Conservation (phyloP, 179 eudicot species). For the Beta lomatogona region DNA sequence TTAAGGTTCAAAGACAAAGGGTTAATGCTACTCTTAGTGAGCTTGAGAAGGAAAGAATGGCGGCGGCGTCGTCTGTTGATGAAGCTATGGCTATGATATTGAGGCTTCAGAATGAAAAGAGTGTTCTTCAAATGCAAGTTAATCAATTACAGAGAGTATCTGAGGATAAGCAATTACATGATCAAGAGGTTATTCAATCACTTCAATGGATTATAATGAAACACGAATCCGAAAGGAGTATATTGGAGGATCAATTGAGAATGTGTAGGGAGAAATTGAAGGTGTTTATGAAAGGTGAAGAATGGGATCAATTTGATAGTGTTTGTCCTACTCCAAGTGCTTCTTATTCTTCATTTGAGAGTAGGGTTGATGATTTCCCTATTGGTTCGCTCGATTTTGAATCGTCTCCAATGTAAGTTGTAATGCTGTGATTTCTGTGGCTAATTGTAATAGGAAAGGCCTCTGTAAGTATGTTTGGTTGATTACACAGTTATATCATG, state of each 20-base stretch:
- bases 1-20: slow-evolving; percentile 48
- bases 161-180: slow-evolving; percentile 72
- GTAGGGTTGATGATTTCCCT: slow-evolving; percentile 28
- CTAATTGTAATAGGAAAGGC: slow-evolving; percentile 19
- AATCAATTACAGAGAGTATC: slow-evolving; percentile 55
- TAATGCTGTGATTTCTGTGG: slow-evolving; percentile 12
- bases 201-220: slow-evolving; percentile 58
- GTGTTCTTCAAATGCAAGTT: slow-evolving; percentile 54
- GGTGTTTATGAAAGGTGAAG: slow-evolving; percentile 40
- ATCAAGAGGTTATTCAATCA: slow-evolving; percentile 71
- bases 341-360: slow-evolving; percentile 22
- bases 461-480: slow-evolving; percentile 33
- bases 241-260: slow-evolving; percentile 58
- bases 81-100: slow-evolving; percentile 90
- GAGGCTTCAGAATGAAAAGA: slow-evolving; percentile 73
- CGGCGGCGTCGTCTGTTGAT: slow-evolving; percentile 74
- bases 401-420: slow-evolving; percentile 26
- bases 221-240: slow-evolving; percentile 56
- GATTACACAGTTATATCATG: slow-evolving; percentile 5
- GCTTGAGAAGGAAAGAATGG: slow-evolving; percentile 73
- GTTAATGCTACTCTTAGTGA: slow-evolving; percentile 49
- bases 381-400: slow-evolving; percentile 35
- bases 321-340: slow-evolving; percentile 35
- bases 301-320: slow-evolving; percentile 43
- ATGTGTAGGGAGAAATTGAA: slow-evolving; percentile 40